These are phyloP conservation scores for Neurospora terricola DNA, from an alignment of 495 filamentous ascomycete species.

Conservation along the genomic window DNA sequence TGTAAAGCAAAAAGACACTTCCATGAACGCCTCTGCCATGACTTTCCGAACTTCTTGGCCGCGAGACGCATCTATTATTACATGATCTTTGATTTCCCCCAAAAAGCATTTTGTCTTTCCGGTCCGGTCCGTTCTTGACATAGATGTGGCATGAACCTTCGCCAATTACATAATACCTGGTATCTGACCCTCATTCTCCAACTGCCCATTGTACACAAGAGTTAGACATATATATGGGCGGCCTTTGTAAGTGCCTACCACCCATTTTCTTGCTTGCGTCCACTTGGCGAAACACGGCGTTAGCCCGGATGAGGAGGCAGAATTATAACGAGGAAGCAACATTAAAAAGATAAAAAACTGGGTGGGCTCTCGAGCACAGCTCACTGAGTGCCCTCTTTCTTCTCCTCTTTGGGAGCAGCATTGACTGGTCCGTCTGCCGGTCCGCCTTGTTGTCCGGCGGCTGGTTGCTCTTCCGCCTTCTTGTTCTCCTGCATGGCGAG, in stretches of 20 bases:
- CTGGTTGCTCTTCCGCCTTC: slow-evolving; percentile 13
- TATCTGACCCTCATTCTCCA: slow-evolving; percentile 1
- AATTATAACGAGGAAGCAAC: background rate
- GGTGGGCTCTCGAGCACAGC: background rate
- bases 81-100: slow-evolving; percentile 8
- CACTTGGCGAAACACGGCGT: background rate
- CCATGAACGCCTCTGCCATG: slow-evolving; percentile 17
- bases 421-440: background rate
- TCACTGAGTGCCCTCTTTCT: background rate
- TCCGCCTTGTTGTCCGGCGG: slow-evolving; percentile 6
- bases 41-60: slow-evolving; percentile 2
- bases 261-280: background rate
- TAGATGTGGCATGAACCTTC: background rate
- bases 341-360: background rate
- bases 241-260: background rate
- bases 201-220: background rate
- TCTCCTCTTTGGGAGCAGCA: slow-evolving; percentile 5
- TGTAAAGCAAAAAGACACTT: background rate
- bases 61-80: slow-evolving; percentile 6
- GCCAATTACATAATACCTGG: background rate
- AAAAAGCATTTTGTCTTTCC: slow-evolving; percentile 8
- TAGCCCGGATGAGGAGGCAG: background rate
- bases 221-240: background rate
- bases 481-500: slow-evolving; percentile 47
- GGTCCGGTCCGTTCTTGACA: background rate